phyloP scores from a whole-genome alignment of 208 protist genomes.

The Crithidia sp. region DNA sequence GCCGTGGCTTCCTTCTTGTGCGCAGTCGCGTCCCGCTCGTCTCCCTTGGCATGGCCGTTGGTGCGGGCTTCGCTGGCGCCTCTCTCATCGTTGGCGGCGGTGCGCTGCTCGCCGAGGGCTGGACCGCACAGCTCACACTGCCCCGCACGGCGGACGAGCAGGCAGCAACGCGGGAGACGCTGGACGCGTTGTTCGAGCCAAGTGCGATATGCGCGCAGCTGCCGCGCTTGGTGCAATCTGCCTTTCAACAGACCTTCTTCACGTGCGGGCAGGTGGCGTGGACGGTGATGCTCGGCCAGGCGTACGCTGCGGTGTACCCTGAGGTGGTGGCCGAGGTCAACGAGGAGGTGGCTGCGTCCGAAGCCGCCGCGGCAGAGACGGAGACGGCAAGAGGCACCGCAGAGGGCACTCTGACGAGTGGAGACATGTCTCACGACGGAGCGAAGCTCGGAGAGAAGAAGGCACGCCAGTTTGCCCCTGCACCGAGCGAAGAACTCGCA shows the following conservation, averaged over 20 bases:
- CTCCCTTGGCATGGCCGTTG: conserved; percentile 48
- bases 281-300: conserved; percentile 65
- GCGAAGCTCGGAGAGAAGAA: not conserved
- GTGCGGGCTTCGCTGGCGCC: conserved; percentile 51
- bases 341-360: not conserved
- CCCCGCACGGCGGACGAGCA: conserved; percentile 1
- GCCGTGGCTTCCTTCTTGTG: conserved; percentile 43
- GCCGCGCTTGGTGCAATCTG: conserved; percentile 49
- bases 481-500: not conserved
- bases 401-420: not conserved
- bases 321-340: not conserved
- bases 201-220: conserved; percentile 52
- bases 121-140: conserved; percentile 2
- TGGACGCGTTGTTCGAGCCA: not conserved
- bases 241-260: conserved; percentile 56
- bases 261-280: conserved; percentile 61
- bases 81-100: conserved; percentile 49
- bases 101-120: conserved; percentile 44
- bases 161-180: not conserved
- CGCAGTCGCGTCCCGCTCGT: conserved; percentile 47
- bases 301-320: conserved; percentile 34
- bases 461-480: not conserved
- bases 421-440: not conserved
- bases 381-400: not conserved
- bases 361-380: not conserved